These are phyloP conservation scores for Juglanconis juglandina DNA, from an alignment of 2,329 filamentous ascomycete species.

Conservation along the genomic window DNA sequence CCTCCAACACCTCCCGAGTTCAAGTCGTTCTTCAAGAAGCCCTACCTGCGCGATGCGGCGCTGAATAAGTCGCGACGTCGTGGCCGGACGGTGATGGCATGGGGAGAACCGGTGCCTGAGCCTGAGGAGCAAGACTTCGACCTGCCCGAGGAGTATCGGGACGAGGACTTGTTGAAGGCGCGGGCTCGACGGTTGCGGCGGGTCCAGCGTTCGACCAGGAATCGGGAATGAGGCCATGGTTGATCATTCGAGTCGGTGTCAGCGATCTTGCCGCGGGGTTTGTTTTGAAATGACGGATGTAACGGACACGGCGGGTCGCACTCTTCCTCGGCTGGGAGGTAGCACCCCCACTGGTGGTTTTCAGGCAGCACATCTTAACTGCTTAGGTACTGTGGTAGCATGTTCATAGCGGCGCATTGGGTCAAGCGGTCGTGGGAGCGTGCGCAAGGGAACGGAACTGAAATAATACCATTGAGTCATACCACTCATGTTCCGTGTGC, in stretches of 20 bases:
- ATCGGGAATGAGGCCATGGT: slow-evolving; percentile 10
- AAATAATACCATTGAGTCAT: slow-evolving; percentile 12
- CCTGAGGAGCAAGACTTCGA: slow-evolving; percentile 68
- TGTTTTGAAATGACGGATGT: not conserved
- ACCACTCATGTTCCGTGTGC: not conserved
- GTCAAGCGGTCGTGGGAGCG: not conserved
- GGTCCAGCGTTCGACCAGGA: slow-evolving; percentile 34
- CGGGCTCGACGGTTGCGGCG: slow-evolving; percentile 62
- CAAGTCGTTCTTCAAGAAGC: slow-evolving; percentile 82
- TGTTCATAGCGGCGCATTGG: not conserved
- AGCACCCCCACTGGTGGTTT: not conserved
- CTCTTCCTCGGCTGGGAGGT: not conserved
- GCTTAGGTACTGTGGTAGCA: slow-evolving; percentile 1
- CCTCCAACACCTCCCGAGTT: slow-evolving; percentile 58
- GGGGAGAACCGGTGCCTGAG: slow-evolving; percentile 78
- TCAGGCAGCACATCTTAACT: not conserved
- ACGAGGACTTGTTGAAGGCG: slow-evolving; percentile 54
- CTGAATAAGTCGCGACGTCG: slow-evolving; percentile 69
- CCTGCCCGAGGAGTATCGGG: slow-evolving; percentile 62
- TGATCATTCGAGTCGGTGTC: not conserved
- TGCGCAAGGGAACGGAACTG: not conserved
- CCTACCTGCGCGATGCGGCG: slow-evolving; percentile 74
- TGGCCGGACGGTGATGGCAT: slow-evolving; percentile 69
- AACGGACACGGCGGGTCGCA: not conserved
- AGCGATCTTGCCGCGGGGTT: not conserved